Evolutionary conservation across 768 basidiomycete genomes (phyloP), one percentile per base, ranked within the genome.

Genomic region (Tephrocybe sp.): DNA sequence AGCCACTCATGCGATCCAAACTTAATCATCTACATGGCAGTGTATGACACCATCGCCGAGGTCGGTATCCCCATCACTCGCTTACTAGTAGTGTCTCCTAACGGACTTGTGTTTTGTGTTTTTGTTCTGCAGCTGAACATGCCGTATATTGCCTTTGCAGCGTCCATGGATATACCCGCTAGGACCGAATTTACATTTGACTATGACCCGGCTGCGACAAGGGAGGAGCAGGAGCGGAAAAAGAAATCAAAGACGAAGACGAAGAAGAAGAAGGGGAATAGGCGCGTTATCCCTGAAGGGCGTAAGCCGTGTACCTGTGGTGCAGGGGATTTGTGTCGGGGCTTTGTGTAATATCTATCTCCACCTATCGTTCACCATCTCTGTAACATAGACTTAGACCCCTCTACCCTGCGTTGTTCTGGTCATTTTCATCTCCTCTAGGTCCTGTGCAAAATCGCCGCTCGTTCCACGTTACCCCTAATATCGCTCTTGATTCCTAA

Each of bases 1-100:
- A 88, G 86, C 56, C 87, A 89, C 58, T 87, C 84, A 0, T 88
- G 86, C 54, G 61, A 69, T 12, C 85, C 86, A 5, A 86, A 86
- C 53, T 61, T 83, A 49, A 55, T 58, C 0, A 75, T 84, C 1
- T 84, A 77, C 49, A 74, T 77, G 11, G 85, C 81, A 1, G 74
- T 87, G 0, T 84, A 80, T 51, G 85, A 87, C 51, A 79, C 79
- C 0, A 75, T 81, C 42, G 75, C 80, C 16, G 70, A 75, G 52
- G 86, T 84, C 34, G 26, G 72, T 59, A 22, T 47, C 32, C 24
- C 42, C 9, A 19, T 19, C 32, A 12, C 16, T 16, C 40, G 9
- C 19, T 53, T 28, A 15, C 11, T 18, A 18, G 40, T 52, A 13
- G 0, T 42, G 8, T 37, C 30, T 13, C 24, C 19, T 28, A 27